These are phyloP conservation scores for Talaromyces atroroseus DNA, from an alignment of 2,329 filamentous ascomycete species.

Conservation along the genomic window DNA sequence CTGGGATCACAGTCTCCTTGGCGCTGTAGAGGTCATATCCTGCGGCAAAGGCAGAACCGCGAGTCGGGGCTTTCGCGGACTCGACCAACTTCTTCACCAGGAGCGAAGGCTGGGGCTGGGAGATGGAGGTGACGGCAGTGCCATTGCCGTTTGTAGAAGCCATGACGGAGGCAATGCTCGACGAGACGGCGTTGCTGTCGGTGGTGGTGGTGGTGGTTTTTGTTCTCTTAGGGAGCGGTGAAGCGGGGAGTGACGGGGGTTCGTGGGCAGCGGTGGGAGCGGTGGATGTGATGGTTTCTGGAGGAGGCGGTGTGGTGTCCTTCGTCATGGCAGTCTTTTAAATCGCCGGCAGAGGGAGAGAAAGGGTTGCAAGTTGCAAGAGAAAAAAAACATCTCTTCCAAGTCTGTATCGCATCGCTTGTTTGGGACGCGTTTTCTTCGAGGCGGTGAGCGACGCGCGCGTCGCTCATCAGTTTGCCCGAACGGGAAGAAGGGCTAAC, in stretches of 20 bases:
- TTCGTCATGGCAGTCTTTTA: slow-evolving; percentile 36
- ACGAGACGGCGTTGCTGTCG: slow-evolving; percentile 22
- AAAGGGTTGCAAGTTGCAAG: not conserved
- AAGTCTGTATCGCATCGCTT: slow-evolving; percentile 1
- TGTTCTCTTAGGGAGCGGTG: slow-evolving; percentile 73
- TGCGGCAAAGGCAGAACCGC: slow-evolving; percentile 82
- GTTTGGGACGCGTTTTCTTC: slow-evolving; percentile 11
- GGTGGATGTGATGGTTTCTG: slow-evolving; percentile 21
- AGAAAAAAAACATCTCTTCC: not conserved
- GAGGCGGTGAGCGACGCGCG: slow-evolving; percentile 12
- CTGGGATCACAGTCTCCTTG: slow-evolving; percentile 67
- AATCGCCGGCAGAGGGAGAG: no score
- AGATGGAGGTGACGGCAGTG: slow-evolving; percentile 32
- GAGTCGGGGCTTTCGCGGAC: slow-evolving; percentile 74
- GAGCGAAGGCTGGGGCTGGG: slow-evolving; percentile 57
- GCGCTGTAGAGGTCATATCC: slow-evolving; percentile 90
- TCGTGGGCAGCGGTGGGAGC: slow-evolving; percentile 31
- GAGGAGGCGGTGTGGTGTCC: slow-evolving; percentile 36
- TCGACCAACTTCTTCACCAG: slow-evolving; percentile 83
- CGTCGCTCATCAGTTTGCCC: slow-evolving; percentile 2
- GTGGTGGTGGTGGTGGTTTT: slow-evolving; percentile 58
- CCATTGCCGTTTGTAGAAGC: slow-evolving; percentile 19
- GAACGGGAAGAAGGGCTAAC: slow-evolving; percentile 6
- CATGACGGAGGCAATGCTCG: slow-evolving; percentile 19
- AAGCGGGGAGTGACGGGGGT: slow-evolving; percentile 59